These are phyloP conservation scores for Pleurotus tuber-regium DNA, from an alignment of 768 basidiomycete genomes.

Conservation along the genomic window DNA sequence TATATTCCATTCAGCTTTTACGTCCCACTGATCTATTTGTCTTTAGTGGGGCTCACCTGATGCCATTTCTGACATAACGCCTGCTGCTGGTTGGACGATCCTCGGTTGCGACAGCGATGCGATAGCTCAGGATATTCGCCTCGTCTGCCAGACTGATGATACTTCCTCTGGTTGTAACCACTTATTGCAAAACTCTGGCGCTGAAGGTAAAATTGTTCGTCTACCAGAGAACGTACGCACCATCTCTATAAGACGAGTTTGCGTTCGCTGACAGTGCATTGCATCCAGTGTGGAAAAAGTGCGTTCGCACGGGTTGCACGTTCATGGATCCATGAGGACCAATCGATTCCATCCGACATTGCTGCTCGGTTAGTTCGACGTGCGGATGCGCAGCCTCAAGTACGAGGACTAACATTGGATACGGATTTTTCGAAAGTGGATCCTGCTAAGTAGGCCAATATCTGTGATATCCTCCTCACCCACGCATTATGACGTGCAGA, in stretches of 20 bases:
- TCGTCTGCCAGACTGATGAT: slow-evolving; percentile 38
- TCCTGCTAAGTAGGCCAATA: slow-evolving; percentile 19
- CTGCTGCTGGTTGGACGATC: slow-evolving; percentile 54
- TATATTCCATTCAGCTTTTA: neutral
- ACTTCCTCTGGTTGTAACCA: slow-evolving; percentile 34
- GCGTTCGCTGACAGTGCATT: neutral
- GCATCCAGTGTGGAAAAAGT: slow-evolving; percentile 34
- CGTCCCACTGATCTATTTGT: neutral
- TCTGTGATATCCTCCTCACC: neutral
- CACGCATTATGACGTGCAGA: neutral
- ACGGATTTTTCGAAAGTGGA: slow-evolving; percentile 34
- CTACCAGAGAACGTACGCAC: slow-evolving; percentile 46
- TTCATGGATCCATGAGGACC: slow-evolving; percentile 40
- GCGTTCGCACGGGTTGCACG: slow-evolving; percentile 41
- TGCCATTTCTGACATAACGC: slow-evolving; percentile 41
- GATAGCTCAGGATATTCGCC: slow-evolving; percentile 43
- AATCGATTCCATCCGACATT: slow-evolving; percentile 34
- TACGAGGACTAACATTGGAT: slow-evolving; percentile 39
- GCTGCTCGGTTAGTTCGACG: slow-evolving; percentile 27
- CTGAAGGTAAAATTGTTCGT: slow-evolving; percentile 50
- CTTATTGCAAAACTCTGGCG: slow-evolving; percentile 32
- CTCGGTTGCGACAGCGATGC: slow-evolving; percentile 40
- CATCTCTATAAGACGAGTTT: slow-evolving; percentile 1
- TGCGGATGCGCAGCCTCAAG: slow-evolving; percentile 30
- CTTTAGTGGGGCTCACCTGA: slow-evolving; percentile 34